Evolutionary conservation across 352 stramenopile genomes (phyloP).

Genomic region (Globisporangium megalacanthum): DNA sequence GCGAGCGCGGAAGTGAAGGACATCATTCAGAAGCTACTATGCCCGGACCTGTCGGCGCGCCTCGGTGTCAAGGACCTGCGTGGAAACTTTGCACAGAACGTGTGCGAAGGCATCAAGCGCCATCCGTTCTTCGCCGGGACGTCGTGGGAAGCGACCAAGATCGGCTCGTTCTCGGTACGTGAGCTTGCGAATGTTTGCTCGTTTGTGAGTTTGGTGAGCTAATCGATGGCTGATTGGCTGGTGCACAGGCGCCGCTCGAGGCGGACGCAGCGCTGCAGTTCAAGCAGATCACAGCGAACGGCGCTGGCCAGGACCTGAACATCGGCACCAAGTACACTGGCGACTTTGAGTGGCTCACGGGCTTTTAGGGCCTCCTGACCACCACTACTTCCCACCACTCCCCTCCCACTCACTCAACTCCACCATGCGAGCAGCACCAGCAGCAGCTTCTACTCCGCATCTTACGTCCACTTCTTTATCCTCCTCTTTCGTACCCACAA

Average conservation of each 20-base stretch:
- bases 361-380: constrained; percentile 37
- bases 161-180: constrained; percentile 73
- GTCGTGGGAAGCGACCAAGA: constrained; percentile 78
- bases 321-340: constrained; percentile 68
- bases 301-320: constrained; percentile 48
- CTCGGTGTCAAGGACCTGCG: constrained; percentile 51
- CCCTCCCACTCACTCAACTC: no score
- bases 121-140: constrained; percentile 82
- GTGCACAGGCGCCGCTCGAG: constrained; percentile 61
- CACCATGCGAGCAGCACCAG: not conserved
- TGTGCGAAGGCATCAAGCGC: constrained; percentile 70
- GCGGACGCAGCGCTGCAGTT: constrained; percentile 60
- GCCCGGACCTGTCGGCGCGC: constrained; percentile 43
- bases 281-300: constrained; percentile 58
- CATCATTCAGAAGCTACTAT: constrained; percentile 60
- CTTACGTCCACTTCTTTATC: not conserved
- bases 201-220: not conserved
- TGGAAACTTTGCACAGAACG: constrained; percentile 32
- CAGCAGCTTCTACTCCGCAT: not conserved
- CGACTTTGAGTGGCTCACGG: constrained; percentile 68
- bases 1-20: constrained; percentile 69
- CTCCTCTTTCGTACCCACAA: no score
- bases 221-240: not conserved
- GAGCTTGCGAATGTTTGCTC: not conserved
- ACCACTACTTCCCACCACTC: not conserved